Evolutionary conservation across 345 rosid species (phyloP).

Genomic region (Pseudoturritis turrita): DNA sequence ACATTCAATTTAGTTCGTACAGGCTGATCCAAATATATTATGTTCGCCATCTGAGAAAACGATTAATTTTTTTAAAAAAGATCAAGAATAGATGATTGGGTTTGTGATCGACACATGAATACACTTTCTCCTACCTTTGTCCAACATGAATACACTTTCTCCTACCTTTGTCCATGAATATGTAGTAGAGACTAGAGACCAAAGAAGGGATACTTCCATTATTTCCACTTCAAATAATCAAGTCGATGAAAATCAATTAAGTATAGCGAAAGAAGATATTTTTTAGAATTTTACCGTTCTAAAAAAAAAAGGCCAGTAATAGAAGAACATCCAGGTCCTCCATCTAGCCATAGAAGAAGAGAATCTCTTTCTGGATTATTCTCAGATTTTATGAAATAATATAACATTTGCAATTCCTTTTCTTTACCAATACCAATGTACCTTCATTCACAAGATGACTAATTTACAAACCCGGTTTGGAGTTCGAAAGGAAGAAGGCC

Average conservation of each 20-base stretch:
- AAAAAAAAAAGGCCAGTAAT: conserved; percentile 6
- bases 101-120: background rate
- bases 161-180: background rate
- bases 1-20: no score
- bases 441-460: background rate
- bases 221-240: background rate
- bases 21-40: background rate
- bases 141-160: no score
- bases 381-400: conserved; percentile 25
- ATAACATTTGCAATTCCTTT: conserved; percentile 16
- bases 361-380: conserved; percentile 25
- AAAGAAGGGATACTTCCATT: background rate
- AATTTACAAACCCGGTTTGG: conserved; percentile 34
- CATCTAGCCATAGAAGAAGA: conserved; percentile 22
- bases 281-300: conserved; percentile 6
- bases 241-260: background rate
- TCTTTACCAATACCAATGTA: conserved; percentile 16
- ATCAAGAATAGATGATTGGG: background rate
- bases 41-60: background rate
- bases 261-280: background rate
- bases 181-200: background rate
- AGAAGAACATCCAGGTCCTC: conserved; percentile 35
- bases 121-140: no score
- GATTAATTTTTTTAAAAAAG: background rate
- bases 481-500: conserved; percentile 39